These are phyloP conservation scores for Fomitopsis betulina DNA, from an alignment of 1,284 basidiomycete species.

Conservation along the genomic window DNA sequence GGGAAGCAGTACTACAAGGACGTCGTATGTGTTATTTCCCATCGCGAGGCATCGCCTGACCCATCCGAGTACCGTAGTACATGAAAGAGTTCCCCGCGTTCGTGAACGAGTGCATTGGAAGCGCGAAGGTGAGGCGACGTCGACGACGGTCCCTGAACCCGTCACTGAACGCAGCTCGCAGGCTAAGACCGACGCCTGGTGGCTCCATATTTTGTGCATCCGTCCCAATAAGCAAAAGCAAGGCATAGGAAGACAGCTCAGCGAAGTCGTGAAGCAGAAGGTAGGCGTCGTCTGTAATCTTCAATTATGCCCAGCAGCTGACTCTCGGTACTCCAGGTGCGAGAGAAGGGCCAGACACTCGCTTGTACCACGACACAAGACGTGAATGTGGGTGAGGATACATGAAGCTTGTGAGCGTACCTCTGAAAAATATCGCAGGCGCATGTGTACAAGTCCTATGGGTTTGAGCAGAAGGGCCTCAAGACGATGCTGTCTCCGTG, in stretches of 20 bases:
- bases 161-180: not conserved
- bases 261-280: conserved; percentile 11
- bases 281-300: not conserved
- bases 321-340: not conserved
- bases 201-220: conserved; percentile 18
- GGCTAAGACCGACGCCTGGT: conserved; percentile 18
- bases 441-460: conserved; percentile 15
- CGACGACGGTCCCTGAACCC: too few species aligned
- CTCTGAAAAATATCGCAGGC: conserved; percentile 6
- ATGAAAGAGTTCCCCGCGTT: conserved; percentile 12
- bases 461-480: conserved; percentile 12
- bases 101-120: conserved; percentile 12
- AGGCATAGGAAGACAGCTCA: conserved; percentile 14
- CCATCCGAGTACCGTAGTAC: conserved; percentile 6
- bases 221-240: conserved; percentile 11
- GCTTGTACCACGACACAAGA: conserved; percentile 10
- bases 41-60: not conserved
- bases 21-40: conserved; percentile 5
- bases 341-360: conserved; percentile 9
- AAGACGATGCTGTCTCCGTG: conserved; percentile 16
- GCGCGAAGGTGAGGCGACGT: not conserved
- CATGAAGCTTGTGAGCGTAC: not conserved
- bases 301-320: not conserved
- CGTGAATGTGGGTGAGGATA: conserved; percentile 1
- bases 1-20: conserved; percentile 16